Evolutionary conservation across 495 filamentous ascomycete genomes (phyloP).

Genomic region (Penicillium coffeae): DNA sequence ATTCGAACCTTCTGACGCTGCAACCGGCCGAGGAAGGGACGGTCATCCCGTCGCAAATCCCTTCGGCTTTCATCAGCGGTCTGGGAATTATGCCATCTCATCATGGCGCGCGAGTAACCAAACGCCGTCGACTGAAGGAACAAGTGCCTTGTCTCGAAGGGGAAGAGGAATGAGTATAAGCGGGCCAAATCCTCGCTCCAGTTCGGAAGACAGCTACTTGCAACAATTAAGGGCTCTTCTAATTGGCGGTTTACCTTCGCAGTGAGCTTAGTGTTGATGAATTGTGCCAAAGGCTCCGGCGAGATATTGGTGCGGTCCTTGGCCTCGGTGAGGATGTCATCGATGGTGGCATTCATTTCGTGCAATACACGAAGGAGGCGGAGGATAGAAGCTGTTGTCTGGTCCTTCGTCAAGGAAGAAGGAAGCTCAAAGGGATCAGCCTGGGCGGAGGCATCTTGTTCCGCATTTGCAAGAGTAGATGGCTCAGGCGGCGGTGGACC

Average conservation of each 20-base stretch:
- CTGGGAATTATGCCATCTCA: slow-evolving; percentile 91
- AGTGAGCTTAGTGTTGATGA: slow-evolving; percentile 98
- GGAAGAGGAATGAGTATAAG: slow-evolving; percentile 96
- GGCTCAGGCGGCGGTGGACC: slow-evolving; percentile 86
- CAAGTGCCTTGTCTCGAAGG: slow-evolving; percentile 95
- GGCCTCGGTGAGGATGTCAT: slow-evolving; percentile 91
- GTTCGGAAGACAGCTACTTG: slow-evolving; percentile 90
- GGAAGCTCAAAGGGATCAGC: slow-evolving; percentile 58
- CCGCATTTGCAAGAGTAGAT: slow-evolving; percentile 54
- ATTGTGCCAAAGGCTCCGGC: slow-evolving; percentile 85
- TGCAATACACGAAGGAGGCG: slow-evolving; percentile 88
- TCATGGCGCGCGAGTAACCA: slow-evolving; percentile 96
- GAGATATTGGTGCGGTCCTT: slow-evolving; percentile 66
- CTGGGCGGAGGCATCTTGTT: slow-evolving; percentile 45
- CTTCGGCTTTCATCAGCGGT: slow-evolving; percentile 71
- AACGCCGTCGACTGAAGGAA: slow-evolving; percentile 98
- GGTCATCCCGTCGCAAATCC: slow-evolving; percentile 80
- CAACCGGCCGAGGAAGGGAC: slow-evolving; percentile 86
- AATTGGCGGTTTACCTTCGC: slow-evolving; percentile 98
- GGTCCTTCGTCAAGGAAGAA: slow-evolving; percentile 77
- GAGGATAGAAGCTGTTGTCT: slow-evolving; percentile 80
- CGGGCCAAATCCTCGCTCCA: slow-evolving; percentile 98
- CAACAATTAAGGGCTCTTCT: slow-evolving; percentile 97
- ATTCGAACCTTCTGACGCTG: slow-evolving; percentile 98
- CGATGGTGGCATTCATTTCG: slow-evolving; percentile 89